phyloP scores from a whole-genome alignment of 345 rosid species.

The Populus ilicifolia region DNA sequence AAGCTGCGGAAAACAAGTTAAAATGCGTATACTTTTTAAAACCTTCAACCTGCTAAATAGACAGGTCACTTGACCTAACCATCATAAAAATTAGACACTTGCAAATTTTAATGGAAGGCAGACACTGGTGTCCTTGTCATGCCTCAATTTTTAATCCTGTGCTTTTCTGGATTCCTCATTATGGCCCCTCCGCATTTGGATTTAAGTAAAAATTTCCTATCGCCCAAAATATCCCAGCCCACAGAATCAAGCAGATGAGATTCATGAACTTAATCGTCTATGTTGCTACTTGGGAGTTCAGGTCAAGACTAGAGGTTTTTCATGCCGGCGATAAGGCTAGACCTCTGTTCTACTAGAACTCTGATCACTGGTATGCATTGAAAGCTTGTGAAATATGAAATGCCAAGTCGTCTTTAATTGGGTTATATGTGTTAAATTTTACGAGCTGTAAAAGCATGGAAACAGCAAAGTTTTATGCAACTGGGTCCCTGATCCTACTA shows the following conservation, averaged over 20 bases:
- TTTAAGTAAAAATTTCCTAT: constrained; percentile 1
- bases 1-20: not conserved
- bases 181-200: not conserved
- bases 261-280: not conserved
- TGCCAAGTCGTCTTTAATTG: not conserved
- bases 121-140: constrained; percentile 20
- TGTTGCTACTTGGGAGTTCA: not conserved
- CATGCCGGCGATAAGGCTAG: not conserved
- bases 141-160: not conserved
- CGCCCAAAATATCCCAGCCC: not conserved
- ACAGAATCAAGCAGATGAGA: not conserved
- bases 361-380: not conserved
- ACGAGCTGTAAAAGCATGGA: not conserved
- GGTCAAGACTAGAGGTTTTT: not conserved
- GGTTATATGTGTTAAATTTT: not conserved
- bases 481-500: not conserved
- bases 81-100: not conserved
- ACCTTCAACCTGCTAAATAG: not conserved
- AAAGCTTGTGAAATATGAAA: not conserved
- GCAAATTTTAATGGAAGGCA: constrained; percentile 8
- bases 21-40: not conserved
- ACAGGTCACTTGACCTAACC: constrained; percentile 21
- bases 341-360: not conserved
- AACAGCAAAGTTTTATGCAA: not conserved
- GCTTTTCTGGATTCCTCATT: constrained; percentile 4